Evolutionary conservation across 805 yeast species (phyloP).

Genomic region (Candida qinlingensis): DNA sequence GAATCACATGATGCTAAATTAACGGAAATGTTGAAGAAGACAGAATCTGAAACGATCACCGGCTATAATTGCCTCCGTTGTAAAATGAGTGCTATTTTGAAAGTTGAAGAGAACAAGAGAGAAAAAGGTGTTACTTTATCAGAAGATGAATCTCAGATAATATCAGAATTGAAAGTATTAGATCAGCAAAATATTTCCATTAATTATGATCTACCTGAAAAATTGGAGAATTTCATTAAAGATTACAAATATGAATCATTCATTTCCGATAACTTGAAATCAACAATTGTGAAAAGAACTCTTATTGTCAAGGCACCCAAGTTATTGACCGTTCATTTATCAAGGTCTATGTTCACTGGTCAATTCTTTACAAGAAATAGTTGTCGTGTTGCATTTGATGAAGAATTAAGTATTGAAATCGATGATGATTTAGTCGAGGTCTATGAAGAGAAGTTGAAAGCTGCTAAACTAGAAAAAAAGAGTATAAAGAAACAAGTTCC

Average conservation of each 20-base stretch:
- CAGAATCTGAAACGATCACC: slow-evolving; percentile 63
- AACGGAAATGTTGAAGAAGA: slow-evolving; percentile 47
- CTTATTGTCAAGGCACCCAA: slow-evolving; percentile 62
- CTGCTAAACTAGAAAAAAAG: slow-evolving; percentile 17
- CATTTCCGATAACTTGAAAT: slow-evolving; percentile 41
- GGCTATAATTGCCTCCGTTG: slow-evolving; percentile 80
- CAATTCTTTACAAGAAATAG: slow-evolving; percentile 66
- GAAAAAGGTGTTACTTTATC: slow-evolving; percentile 11
- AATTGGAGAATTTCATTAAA: slow-evolving; percentile 42
- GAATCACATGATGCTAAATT: slow-evolving; percentile 40
- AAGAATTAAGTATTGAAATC: slow-evolving; percentile 42
- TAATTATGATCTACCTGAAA: slow-evolving; percentile 60
- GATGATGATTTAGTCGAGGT: slow-evolving; percentile 31
- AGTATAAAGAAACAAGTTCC: slow-evolving; percentile 11
- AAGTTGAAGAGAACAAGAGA: slow-evolving; percentile 25
- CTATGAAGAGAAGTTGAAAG: slow-evolving; percentile 25
- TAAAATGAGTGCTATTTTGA: slow-evolving; percentile 40
- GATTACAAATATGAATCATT: slow-evolving; percentile 40
- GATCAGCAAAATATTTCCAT: slow-evolving; percentile 36
- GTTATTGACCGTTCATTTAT: slow-evolving; percentile 72
- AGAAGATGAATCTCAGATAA: slow-evolving; percentile 27
- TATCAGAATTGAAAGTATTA: slow-evolving; percentile 33
- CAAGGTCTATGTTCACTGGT: slow-evolving; percentile 74
- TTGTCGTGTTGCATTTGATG: slow-evolving; percentile 65
- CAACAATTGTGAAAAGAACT: slow-evolving; percentile 64